Percentiles rank a stretch among this genome's conserved stretches.
Conservation (phyloP, 192 early-diverging fungal species). For the Coemansia sp. region DNA sequence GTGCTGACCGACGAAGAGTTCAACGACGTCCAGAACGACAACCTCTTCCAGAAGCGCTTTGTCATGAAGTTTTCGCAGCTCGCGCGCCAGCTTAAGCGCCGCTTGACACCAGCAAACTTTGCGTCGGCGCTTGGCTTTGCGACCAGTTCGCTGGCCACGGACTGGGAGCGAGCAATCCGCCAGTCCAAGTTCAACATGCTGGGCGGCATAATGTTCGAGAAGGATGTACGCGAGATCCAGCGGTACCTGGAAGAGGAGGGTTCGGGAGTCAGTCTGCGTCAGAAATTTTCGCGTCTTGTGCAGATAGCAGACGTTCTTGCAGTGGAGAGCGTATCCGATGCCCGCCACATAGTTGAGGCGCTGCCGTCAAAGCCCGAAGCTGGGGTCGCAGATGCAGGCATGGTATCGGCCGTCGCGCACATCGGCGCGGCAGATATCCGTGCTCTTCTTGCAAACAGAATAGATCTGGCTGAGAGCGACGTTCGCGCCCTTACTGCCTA, state of each 20-base stretch:
- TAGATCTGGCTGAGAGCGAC: constrained; percentile 35
- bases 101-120: constrained; percentile 69
- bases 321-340: constrained; percentile 61
- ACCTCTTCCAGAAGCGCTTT: constrained; percentile 81
- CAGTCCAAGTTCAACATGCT: constrained; percentile 88
- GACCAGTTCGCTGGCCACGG: constrained; percentile 68
- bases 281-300: constrained; percentile 74
- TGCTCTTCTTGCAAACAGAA: constrained; percentile 33
- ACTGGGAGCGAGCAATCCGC: constrained; percentile 85
- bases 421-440: constrained; percentile 24
- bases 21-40: constrained; percentile 71
- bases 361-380: constrained; percentile 3
- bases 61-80: constrained; percentile 62
- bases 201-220: constrained; percentile 90
- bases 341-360: constrained; percentile 9
- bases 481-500: constrained; percentile 1
- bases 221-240: constrained; percentile 76
- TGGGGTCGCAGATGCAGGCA: background rate
- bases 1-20: constrained; percentile 91
- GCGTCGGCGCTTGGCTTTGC: constrained; percentile 60
- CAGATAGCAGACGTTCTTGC: constrained; percentile 84
- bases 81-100: constrained; percentile 38
- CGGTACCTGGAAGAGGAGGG: constrained; percentile 61
- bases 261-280: constrained; percentile 60
- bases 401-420: background rate